Conservation (phyloP, 176 grass and related monocot genomes). For the Hordeum vulgare region MorexV3_pseudomolecules_assembly NC_058519.1:626762409-626762908, state of each 20-base stretch:
- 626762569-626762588: conserved; percentile 64
- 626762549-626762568: conserved; percentile 70
- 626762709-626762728: conserved; percentile 88
- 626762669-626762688: conserved; percentile 88
- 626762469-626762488: conserved; percentile 32
- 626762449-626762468: conserved; percentile 72
- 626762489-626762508: conserved; percentile 38
- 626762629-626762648: conserved; percentile 82
- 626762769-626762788: conserved; percentile 54
- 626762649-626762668: conserved; percentile 91
- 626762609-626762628: conserved; percentile 82
- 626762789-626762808: conserved; percentile 19
- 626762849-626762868: background rate
- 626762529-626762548: conserved; percentile 69
- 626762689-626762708: conserved; percentile 93
- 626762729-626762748: conserved; percentile 74
- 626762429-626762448: conserved; percentile 78
- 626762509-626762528: conserved; percentile 54
- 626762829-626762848: background rate
- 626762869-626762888: conserved; percentile 1
- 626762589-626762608: conserved; percentile 72
- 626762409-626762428: conserved; percentile 14
- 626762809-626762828: background rate
- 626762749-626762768: conserved; percentile 93
- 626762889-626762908: background rate